Base-by-base conservation (phyloP, 2,329 filamentous ascomycete genomes). In the Fusarium lyarnte region DNA sequence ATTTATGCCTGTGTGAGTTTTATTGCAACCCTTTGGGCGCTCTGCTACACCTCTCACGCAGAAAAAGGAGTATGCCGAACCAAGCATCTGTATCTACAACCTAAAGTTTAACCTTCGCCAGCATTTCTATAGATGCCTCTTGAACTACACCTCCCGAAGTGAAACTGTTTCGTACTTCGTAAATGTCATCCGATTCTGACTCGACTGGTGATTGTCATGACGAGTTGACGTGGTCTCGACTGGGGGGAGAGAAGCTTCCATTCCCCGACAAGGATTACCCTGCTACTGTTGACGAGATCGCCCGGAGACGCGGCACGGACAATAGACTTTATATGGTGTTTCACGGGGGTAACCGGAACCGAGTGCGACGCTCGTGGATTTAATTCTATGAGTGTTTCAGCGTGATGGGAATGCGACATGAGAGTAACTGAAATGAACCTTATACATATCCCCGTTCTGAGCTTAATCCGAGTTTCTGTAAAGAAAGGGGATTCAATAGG, bases 361-460 rank as follows among this genome's bases (percentile, higher is more conserved):
- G n/a, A 19, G 2, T 19, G n/a, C 16, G 11, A 33, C 12, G 16
- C 6, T 51, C 8, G n/a, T 3, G 16, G 11, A 23, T 49, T 13
- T 9, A 10, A 5, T 4, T 23, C 16, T 33, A 7, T 5, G 16
- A 13, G 3, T 1, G n/a, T 23, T 2, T 49, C n/a, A 9, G 0
- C 8, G 8, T 5, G 11, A 23, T 17, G 29, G 4, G 3, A 19
- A 23, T 33, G 6, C 13, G 8, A 19, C 2, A 33, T 13, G 16
- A 17, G 11, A n/a, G 5, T 49, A 0, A 23, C 2, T 23, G 27
- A 29, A 16, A 46, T 21, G 4, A 29, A 16, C 19, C 6, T 16
- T 25, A n/a, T 14, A 11, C 23, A 8, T 11, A 6, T 21, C 10
- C 13, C 12, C 2, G 0, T 6, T 21, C 21, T 13, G 11, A 23